Percentiles rank a stretch among this genome's conserved stretches.
Conservation (phyloP, 768 basidiomycete species). For the Tricholoma sp. region DNA sequence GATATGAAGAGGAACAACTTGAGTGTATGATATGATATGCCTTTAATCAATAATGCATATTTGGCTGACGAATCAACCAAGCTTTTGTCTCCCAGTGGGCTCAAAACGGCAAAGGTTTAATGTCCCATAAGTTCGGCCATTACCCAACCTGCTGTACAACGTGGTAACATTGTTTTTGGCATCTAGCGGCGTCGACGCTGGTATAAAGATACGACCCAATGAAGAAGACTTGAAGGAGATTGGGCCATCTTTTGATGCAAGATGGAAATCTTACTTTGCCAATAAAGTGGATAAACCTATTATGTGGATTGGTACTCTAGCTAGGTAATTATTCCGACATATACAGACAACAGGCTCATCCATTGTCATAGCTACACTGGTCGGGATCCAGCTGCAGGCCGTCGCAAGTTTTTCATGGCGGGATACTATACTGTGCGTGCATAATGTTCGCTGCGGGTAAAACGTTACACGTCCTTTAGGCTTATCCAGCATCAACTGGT, state of each 20-base stretch:
- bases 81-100: background rate
- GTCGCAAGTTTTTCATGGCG: slow-evolving; percentile 22
- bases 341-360: background rate
- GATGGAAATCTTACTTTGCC: slow-evolving; percentile 48
- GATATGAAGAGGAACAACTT: too few species aligned
- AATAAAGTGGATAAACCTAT: slow-evolving; percentile 53
- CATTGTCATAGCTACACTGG: slow-evolving; percentile 12
- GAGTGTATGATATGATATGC: background rate
- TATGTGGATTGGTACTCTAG: slow-evolving; percentile 33
- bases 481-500: slow-evolving; percentile 44
- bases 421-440: slow-evolving; percentile 17
- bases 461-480: slow-evolving; percentile 15
- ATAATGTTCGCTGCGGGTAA: slow-evolving; percentile 10
- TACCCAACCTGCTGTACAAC: too few species aligned
- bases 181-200: slow-evolving; percentile 48
- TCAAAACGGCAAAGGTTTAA: too few species aligned
- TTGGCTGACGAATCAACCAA: slow-evolving; percentile 3
- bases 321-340: slow-evolving; percentile 29
- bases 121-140: too few species aligned
- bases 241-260: slow-evolving; percentile 39
- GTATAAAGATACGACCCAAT: slow-evolving; percentile 52
- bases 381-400: slow-evolving; percentile 6
- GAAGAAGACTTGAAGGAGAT: slow-evolving; percentile 43
- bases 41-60: background rate
- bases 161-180: too few species aligned